Conservation (phyloP, 2,329 filamentous ascomycete species). For the Pseudocercospora fijiensis region DNA sequence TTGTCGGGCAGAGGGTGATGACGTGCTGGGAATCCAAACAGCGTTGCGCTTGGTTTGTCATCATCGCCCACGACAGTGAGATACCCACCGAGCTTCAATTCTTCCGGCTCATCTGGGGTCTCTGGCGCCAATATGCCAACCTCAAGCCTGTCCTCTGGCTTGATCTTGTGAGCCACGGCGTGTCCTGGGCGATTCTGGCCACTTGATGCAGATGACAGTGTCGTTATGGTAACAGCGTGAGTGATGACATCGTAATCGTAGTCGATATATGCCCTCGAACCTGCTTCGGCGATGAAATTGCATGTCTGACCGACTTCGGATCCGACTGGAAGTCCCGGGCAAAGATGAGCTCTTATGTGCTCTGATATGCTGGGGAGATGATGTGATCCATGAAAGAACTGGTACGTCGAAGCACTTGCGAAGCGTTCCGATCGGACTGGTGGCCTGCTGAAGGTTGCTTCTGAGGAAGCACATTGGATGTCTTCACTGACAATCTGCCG, state of each 20-base stretch:
- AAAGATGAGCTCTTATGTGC: slow-evolving; percentile 5
- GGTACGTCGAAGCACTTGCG: slow-evolving; percentile 61
- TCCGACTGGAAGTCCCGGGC: slow-evolving; percentile 33
- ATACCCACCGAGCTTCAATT: slow-evolving; percentile 75
- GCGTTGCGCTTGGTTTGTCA: slow-evolving; percentile 65
- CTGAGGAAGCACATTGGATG: slow-evolving; percentile 55
- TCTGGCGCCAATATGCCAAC: slow-evolving; percentile 75
- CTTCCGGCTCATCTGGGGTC: slow-evolving; percentile 62
- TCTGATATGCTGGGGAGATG: slow-evolving; percentile 52
- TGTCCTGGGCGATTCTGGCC: not conserved
- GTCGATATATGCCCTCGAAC: slow-evolving; percentile 57
- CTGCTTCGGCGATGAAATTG: slow-evolving; percentile 12
- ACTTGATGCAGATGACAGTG: slow-evolving; percentile 5
- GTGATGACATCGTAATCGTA: slow-evolving; percentile 73
- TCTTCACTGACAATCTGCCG: slow-evolving; percentile 55
- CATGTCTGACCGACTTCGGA: slow-evolving; percentile 16
- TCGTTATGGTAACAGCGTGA: slow-evolving; percentile 60
- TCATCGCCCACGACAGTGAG: slow-evolving; percentile 77
- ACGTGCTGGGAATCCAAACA: slow-evolving; percentile 81
- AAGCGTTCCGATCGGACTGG: slow-evolving; percentile 59
- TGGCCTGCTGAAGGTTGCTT: slow-evolving; percentile 39
- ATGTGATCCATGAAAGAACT: slow-evolving; percentile 68
- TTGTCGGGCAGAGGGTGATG: slow-evolving; percentile 59
- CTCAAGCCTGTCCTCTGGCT: slow-evolving; percentile 55
- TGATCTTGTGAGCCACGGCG: slow-evolving; percentile 6